Percentiles rank a stretch among this genome's conserved stretches.
Conservation (phyloP, 2,329 filamentous ascomycete species). For the Dactylonectria macrodidyma region DNA sequence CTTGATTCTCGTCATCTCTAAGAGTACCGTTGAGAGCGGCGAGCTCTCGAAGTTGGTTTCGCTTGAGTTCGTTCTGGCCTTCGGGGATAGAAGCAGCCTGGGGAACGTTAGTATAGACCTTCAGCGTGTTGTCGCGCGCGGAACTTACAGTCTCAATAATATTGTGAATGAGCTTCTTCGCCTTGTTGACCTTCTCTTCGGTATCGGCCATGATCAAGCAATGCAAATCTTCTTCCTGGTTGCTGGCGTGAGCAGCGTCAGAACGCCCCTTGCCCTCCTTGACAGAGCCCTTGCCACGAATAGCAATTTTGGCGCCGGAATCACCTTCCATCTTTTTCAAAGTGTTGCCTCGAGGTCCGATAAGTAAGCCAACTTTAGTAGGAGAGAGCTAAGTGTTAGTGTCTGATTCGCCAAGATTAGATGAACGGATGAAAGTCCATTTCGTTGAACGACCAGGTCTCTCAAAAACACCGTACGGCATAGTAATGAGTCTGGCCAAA, state of each 20-base stretch:
- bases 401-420: conserved; percentile 57
- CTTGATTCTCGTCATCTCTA: conserved; percentile 98
- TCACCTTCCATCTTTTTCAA: conserved; percentile 99
- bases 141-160: conserved; percentile 94
- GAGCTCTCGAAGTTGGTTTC: conserved; percentile 97
- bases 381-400: conserved; percentile 95
- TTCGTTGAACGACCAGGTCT: conserved; percentile 53
- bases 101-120: conserved; percentile 41
- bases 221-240: conserved; percentile 99
- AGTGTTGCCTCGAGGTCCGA: conserved; percentile 99
- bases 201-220: conserved; percentile 99
- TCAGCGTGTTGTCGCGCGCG: not conserved
- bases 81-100: conserved; percentile 98
- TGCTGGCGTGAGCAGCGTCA: conserved; percentile 98
- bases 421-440: conserved; percentile 50
- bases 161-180: conserved; percentile 98
- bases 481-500: conserved; percentile 59
- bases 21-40: conserved; percentile 98
- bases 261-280: conserved; percentile 99
- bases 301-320: conserved; percentile 98
- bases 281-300: conserved; percentile 98
- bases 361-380: conserved; percentile 99
- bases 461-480: conserved; percentile 51
- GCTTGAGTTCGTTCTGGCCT: conserved; percentile 98
- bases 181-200: conserved; percentile 99